Percentiles rank a stretch among this genome's conserved stretches.
Evolutionary conservation across 768 basidiomycete genomes (phyloP).

Genomic region (Omphalotus guepiniiformis): DNA sequence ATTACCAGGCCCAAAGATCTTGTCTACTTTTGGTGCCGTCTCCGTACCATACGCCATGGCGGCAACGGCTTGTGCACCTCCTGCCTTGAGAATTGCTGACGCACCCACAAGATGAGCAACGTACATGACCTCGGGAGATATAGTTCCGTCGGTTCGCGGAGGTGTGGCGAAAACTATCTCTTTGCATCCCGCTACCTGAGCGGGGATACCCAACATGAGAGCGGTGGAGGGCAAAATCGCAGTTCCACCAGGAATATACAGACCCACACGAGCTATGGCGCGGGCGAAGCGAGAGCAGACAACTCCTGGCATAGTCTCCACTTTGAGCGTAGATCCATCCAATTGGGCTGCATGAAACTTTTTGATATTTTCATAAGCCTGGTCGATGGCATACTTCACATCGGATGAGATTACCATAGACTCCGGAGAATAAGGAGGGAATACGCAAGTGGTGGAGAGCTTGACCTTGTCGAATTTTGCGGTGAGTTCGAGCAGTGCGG

Average conservation of each 20-base stretch:
- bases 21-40: slow-evolving; percentile 96
- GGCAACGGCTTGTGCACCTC: slow-evolving; percentile 94
- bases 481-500: slow-evolving; percentile 82
- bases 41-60: slow-evolving; percentile 96
- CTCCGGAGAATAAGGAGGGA: slow-evolving; percentile 74
- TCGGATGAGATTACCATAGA: slow-evolving; percentile 54
- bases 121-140: slow-evolving; percentile 97
- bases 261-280: slow-evolving; percentile 91
- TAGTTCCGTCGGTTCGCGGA: slow-evolving; percentile 87
- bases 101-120: slow-evolving; percentile 91
- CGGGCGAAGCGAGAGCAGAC: slow-evolving; percentile 93
- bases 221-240: slow-evolving; percentile 95
- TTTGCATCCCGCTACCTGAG: slow-evolving; percentile 93
- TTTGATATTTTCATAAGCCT: slow-evolving; percentile 87
- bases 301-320: slow-evolving; percentile 98
- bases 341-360: slow-evolving; percentile 90
- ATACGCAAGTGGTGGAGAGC: slow-evolving; percentile 63
- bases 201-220: slow-evolving; percentile 96
- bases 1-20: slow-evolving; percentile 98
- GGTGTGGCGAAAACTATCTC: slow-evolving; percentile 94
- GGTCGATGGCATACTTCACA: slow-evolving; percentile 80
- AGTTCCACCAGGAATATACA: slow-evolving; percentile 97
- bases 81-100: slow-evolving; percentile 87
- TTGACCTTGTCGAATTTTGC: slow-evolving; percentile 89
- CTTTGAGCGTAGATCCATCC: slow-evolving; percentile 63